Conservation (phyloP, 805 yeast genomes). For the Wickerhamomyces hampshirensis region DNA sequence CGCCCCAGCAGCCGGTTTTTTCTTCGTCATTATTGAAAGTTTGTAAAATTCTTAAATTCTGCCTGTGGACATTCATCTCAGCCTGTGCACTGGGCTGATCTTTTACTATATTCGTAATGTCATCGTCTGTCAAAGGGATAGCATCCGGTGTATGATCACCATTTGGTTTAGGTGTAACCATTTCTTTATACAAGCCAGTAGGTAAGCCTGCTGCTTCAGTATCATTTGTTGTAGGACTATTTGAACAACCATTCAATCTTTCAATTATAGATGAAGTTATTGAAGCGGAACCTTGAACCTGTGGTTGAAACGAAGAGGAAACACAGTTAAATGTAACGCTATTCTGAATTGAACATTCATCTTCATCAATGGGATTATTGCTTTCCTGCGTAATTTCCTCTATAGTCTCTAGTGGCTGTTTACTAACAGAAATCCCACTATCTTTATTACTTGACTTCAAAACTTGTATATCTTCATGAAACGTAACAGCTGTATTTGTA, state of each 20-base stretch:
- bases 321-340: background rate
- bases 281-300: constrained; percentile 1
- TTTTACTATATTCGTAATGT: constrained; percentile 6
- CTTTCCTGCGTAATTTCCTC: background rate
- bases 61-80: background rate
- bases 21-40: too few species aligned
- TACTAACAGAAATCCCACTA: too few species aligned
- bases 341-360: constrained; percentile 1
- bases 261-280: constrained; percentile 2
- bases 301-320: background rate
- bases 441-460: too few species aligned
- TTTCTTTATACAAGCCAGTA: background rate
- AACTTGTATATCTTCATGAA: constrained; percentile 3
- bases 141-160: constrained; percentile 5
- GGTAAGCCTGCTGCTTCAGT: background rate
- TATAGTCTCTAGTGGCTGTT: background rate
- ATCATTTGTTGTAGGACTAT: background rate
- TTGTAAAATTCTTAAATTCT: background rate
- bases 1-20: too few species aligned
- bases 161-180: background rate
- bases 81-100: constrained; percentile 3
- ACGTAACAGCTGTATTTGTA: constrained; percentile 1
- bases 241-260: background rate
- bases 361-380: background rate
- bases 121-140: constrained; percentile 8